Evolutionary conservation across 1,139 yeast species (phyloP).

Genomic region (Protomyces arabidopsidicola): DNA sequence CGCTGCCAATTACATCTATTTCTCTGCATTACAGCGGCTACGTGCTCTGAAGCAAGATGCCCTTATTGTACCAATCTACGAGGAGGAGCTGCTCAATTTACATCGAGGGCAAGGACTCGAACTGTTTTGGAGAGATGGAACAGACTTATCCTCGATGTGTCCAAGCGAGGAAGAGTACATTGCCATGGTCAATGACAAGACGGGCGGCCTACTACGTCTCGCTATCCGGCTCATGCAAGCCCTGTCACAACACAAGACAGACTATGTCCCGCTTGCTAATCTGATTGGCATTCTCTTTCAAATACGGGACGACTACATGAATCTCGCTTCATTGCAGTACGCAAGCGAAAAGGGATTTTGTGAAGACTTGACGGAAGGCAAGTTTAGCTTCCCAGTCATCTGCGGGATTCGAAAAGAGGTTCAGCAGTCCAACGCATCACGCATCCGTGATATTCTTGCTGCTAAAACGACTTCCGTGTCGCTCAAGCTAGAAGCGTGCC

Average conservation of each 20-base stretch:
- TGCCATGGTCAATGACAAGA: slow-evolving; percentile 78
- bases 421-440: slow-evolving; percentile 40
- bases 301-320: slow-evolving; percentile 52
- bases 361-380: slow-evolving; percentile 86
- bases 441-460: slow-evolving; percentile 40
- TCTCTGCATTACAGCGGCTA: slow-evolving; percentile 56
- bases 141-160: slow-evolving; percentile 39
- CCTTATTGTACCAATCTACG: slow-evolving; percentile 13
- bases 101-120: slow-evolving; percentile 90
- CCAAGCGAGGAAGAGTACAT: slow-evolving; percentile 68
- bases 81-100: slow-evolving; percentile 69
- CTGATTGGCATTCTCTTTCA: slow-evolving; percentile 78
- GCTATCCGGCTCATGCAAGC: slow-evolving; percentile 61
- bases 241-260: slow-evolving; percentile 31
- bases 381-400: slow-evolving; percentile 75
- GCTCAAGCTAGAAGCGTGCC: slow-evolving; percentile 50
- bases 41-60: background rate
- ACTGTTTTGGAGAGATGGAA: slow-evolving; percentile 72
- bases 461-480: slow-evolving; percentile 43
- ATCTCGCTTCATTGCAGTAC: slow-evolving; percentile 51
- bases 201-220: slow-evolving; percentile 80
- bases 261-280: slow-evolving; percentile 61
- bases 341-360: slow-evolving; percentile 70
- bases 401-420: slow-evolving; percentile 50
- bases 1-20: slow-evolving; percentile 76